phyloP scores from a whole-genome alignment of 345 rosid genomes.

The Streptanthus diversifolius region DNA sequence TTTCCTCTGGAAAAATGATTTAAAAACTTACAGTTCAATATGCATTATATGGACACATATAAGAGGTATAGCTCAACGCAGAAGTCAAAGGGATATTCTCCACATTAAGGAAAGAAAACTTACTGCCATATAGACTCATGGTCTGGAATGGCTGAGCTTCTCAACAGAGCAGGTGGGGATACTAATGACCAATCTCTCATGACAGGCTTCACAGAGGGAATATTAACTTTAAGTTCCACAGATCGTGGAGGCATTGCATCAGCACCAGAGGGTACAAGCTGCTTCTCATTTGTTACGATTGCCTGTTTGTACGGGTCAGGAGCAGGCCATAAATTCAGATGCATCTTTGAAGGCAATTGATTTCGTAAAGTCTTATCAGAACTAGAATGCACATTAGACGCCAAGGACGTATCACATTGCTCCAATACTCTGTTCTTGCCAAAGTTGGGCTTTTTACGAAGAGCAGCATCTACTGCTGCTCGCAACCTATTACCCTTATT shows the following conservation, averaged over 20 bases:
- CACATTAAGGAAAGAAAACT: slow-evolving; percentile 34
- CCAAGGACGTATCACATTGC: slow-evolving; percentile 45
- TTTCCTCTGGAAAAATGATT: slow-evolving; percentile 57
- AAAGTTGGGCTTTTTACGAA: slow-evolving; percentile 69
- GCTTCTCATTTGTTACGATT: slow-evolving; percentile 38
- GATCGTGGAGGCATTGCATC: slow-evolving; percentile 34
- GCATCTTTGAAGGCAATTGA: slow-evolving; percentile 42
- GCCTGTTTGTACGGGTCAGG: slow-evolving; percentile 43
- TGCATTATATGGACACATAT: neutral
- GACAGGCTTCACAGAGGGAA: slow-evolving; percentile 36
- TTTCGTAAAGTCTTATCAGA: slow-evolving; percentile 46
- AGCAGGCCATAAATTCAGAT: slow-evolving; percentile 36
- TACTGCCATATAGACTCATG: slow-evolving; percentile 91
- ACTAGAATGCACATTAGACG: slow-evolving; percentile 40
- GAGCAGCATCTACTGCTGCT: slow-evolving; percentile 80
- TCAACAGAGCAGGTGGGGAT: slow-evolving; percentile 30
- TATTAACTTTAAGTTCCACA: slow-evolving; percentile 35
- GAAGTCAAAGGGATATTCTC: slow-evolving; percentile 4
- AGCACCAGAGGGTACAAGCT: slow-evolving; percentile 32
- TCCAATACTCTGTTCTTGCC: slow-evolving; percentile 53
- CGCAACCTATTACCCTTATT: slow-evolving; percentile 58
- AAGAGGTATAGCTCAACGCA: neutral
- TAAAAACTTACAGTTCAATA: neutral
- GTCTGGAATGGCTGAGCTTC: slow-evolving; percentile 66
- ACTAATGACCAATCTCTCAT: slow-evolving; percentile 37